Evolutionary conservation across 2,329 filamentous ascomycete species (phyloP), one percentile per base, ranked within the genome.

Genomic region (Diaporthe caulivora): DNA sequence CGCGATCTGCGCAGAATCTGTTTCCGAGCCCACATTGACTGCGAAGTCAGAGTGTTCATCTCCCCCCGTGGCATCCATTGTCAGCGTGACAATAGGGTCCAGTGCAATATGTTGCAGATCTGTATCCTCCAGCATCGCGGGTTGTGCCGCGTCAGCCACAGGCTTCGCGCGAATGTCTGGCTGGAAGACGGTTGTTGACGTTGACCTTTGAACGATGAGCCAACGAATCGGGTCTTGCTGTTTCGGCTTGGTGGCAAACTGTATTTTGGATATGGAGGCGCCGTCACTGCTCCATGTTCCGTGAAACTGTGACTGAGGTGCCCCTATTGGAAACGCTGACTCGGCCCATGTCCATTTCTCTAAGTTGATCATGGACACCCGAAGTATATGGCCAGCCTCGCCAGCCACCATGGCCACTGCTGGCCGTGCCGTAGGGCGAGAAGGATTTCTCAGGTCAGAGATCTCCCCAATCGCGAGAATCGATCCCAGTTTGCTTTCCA

Each of bases 391-490:
- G 1, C 90, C 89, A 18, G 86, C 87, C 64, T 87, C 85, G n/a
- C 92, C 92, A 2, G 87, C 83, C 7, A 83, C 86, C 77, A 83
- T 87, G 75, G 84, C 89, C 74, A 87, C 84, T 76, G 83, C 80
- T 1, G 83, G 81, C 17, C 80, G 80, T 21, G 78, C 80, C 1
- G 72, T 76, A 42, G 76, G 58, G 42, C 70, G 78, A 37, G 72
- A 77, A 3, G 78, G 77, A 24, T 80, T 72, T 51, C 81, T 84
- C 24, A 82, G 74, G 75, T 89, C 83, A 1, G 83, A 80, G 75
- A 90, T 85, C 72, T 89, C 87, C 1, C 92, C 92, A 37, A 90
- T 83, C 2, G 88, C 87, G 29, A 94, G 83, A 6, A 92, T 79
- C 13, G 82, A 72, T 8, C 71, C 26, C 13, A 24, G n/a, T n/a